phyloP scores from a whole-genome alignment of 2,329 filamentous ascomycete genomes.

The Aspergillus nomiae region DNA sequence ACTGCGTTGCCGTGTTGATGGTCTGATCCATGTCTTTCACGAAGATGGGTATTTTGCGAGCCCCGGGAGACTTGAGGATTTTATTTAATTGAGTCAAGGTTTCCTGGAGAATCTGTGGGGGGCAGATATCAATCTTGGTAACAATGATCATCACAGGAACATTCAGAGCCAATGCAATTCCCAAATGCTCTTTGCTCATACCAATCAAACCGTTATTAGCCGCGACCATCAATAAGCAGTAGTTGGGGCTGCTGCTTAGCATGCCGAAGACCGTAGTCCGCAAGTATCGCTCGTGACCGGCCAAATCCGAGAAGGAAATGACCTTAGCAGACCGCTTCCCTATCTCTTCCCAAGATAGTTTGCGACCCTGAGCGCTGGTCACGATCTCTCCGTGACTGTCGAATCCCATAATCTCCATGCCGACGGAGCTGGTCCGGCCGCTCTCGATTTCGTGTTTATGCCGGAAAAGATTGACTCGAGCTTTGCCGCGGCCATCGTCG shows the following conservation, averaged over 20 bases:
- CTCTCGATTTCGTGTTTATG: conserved; percentile 98
- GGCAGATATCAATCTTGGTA: conserved; percentile 98
- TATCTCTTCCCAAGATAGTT: conserved; percentile 96
- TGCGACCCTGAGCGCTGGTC: conserved; percentile 78
- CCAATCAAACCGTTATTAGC: conserved; percentile 96
- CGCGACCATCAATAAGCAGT: conserved; percentile 96
- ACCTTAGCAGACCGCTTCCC: conserved; percentile 93
- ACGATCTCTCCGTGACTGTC: conserved; percentile 84
- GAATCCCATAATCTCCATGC: conserved; percentile 99
- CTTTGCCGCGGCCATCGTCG: conserved; percentile 91
- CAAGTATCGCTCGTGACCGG: conserved; percentile 92
- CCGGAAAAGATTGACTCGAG: conserved; percentile 91
- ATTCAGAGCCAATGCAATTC: conserved; percentile 90
- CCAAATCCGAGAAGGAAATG: conserved; percentile 92
- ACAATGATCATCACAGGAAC: conserved; percentile 97
- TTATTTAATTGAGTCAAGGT: conserved; percentile 89
- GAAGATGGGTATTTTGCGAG: conserved; percentile 93
- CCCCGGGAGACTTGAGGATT: conserved; percentile 91
- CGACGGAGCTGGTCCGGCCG: conserved; percentile 91
- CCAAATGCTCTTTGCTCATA: conserved; percentile 97
- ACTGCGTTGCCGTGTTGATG: conserved; percentile 92
- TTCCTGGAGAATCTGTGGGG: conserved; percentile 90
- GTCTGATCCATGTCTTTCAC: conserved; percentile 90
- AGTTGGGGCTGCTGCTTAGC: conserved; percentile 92
- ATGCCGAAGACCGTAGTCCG: conserved; percentile 96